Base-by-base conservation (phyloP, 2,329 filamentous ascomycete species). In the Penicillium sp. region DNA sequence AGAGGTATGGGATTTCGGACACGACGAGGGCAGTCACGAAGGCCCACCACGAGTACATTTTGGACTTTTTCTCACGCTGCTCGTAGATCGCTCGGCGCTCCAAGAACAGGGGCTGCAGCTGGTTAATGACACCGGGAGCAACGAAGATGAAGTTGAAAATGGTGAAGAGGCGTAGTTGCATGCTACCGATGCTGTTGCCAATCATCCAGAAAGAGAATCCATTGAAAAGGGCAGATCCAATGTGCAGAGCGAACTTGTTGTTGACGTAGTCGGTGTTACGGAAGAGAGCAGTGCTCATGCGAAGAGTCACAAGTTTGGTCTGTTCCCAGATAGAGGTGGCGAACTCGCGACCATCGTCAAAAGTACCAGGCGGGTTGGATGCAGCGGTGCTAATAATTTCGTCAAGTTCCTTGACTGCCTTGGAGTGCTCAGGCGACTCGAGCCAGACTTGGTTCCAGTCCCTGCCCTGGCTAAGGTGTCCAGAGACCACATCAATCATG, bases 371-470 rank as follows among this genome's bases (percentile, higher is more conserved):
- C 0, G 79, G 76, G 1, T 76, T 70, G 9, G 64, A 55, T 1
- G 69, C 69, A 5, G 70, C 70, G 57, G 76, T 61, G 61, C 70
- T 47, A 71, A 87, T 83, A 38, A 90, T 82, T 1, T 73, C 71
- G 39, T 86, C 78, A 31, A 91, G 88, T 58, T 90, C 84, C 13
- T 81, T 69, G 2, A 82, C 69, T 2, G 88, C 76, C 0, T 71
- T 66, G 16, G 76, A 69, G 44, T 83, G 79, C 62, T 89, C 81
- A 5, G 81, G 74, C 0, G 85, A 89, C 11, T 81, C 79, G 7
- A 76, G 70, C 88, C 88, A 91, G 59, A 89, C 82, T 35, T 89
- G 77, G 60, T 86, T 83, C 87, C 88, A 91, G 61, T 89, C 79
- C 31, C 86, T 74, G 35, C 74, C 75, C 36, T 76, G 74, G 0